phyloP scores from a whole-genome alignment of 2,329 filamentous ascomycete genomes.

The Fusarium globosum region DNA sequence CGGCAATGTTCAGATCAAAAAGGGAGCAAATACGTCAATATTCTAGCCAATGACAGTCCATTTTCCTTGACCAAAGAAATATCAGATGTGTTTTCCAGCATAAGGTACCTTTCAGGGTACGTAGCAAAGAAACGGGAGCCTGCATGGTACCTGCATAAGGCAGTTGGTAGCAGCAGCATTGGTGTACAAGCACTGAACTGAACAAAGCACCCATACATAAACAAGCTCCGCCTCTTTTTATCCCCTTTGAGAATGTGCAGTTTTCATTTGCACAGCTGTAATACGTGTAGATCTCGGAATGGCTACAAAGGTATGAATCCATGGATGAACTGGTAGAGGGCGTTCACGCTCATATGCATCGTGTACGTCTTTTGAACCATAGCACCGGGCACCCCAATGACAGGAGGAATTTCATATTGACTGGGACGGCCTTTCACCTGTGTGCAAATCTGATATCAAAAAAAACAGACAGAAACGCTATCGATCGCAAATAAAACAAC shows the following conservation, averaged over 20 bases:
- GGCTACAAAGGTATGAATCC: rapidly evolving
- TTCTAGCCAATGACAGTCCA: rapidly evolving
- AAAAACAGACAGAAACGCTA: neutral
- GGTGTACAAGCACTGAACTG: neutral
- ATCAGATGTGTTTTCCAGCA: neutral
- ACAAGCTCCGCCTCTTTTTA: neutral
- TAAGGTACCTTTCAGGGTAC: no score
- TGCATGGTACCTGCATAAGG: neutral
- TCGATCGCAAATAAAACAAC: neutral
- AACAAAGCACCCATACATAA: neutral
- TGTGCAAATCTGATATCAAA: rapidly evolving
- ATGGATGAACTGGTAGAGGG: rapidly evolving
- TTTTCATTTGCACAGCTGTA: neutral
- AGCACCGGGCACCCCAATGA: rapidly evolving
- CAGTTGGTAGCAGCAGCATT: neutral
- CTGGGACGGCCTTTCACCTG: neutral
- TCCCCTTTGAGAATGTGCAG: neutral
- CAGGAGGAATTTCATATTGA: rapidly evolving
- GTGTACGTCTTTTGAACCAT: neutral
- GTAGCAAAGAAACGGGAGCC: neutral
- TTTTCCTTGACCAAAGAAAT: neutral
- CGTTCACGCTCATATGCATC: neutral
- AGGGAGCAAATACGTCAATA: neutral
- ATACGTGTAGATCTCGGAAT: neutral
- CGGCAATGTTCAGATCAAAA: neutral